A percentile compares a stretch with the other conserved stretches of the same genome.
phyloP scores from a whole-genome alignment of 192 early-diverging fungal genomes.

The Pecoramyces ruminantium region DNA sequence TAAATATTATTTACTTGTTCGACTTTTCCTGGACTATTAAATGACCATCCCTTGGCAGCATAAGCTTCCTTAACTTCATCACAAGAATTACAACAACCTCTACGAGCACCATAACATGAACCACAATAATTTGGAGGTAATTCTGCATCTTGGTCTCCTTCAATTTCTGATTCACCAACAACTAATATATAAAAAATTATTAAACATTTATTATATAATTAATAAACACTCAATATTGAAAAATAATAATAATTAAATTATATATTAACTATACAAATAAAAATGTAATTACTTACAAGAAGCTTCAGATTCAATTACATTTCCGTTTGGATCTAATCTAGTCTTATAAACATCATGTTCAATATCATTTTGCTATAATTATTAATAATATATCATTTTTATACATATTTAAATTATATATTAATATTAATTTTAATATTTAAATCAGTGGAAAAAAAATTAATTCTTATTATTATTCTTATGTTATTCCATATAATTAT shows the following conservation, averaged over 20 bases:
- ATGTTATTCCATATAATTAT: too few relatives aligned
- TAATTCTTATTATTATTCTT: too few relatives aligned
- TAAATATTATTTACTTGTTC: conserved; percentile 70
- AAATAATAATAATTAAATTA: too few relatives aligned
- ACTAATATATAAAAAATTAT: too few relatives aligned
- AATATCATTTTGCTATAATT: conserved; percentile 38
- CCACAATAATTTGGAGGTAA: conserved; percentile 47
- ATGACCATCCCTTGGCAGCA: conserved; percentile 63
- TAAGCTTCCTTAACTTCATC: conserved; percentile 80
- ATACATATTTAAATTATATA: too few relatives aligned
- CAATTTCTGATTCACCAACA: conserved; percentile 26
- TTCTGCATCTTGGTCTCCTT: background rate
- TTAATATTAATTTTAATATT: too few relatives aligned
- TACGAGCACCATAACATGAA: conserved; percentile 63
- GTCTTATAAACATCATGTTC: conserved; percentile 66
- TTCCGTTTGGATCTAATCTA: conserved; percentile 48
- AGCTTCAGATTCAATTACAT: conserved; percentile 37
- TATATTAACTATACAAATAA: too few relatives aligned
- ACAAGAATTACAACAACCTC: conserved; percentile 87
- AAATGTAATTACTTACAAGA: conserved; percentile 33
- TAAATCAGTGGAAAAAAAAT: too few relatives aligned
- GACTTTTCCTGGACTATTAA: conserved; percentile 49
- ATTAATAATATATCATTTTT: background rate
- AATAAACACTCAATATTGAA: too few relatives aligned
- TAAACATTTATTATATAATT: too few relatives aligned